These are phyloP conservation scores for Francoa sonchifolia DNA, from an alignment of 441 rosid species.

Conservation along the genomic window DNA sequence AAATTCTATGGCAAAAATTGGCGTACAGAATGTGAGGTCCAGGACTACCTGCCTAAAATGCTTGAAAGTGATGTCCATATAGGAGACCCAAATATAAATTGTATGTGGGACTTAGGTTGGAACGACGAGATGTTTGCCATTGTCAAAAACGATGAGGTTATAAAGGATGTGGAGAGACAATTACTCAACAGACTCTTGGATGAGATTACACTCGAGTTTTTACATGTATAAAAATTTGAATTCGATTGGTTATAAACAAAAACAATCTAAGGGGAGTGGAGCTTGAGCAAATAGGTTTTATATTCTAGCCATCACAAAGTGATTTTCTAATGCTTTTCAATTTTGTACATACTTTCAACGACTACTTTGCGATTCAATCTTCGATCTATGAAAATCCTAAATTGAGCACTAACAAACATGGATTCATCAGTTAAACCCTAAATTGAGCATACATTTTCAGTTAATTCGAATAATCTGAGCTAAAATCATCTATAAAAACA, in stretches of 20 bases:
- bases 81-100: slow-evolving; percentile 47
- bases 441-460: too few species aligned
- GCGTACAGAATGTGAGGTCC: slow-evolving; percentile 23
- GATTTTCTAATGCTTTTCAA: too few species aligned
- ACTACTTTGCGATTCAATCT: too few species aligned
- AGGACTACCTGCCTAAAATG: slow-evolving; percentile 55
- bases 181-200: slow-evolving; percentile 46
- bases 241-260: background rate
- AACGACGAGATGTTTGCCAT: slow-evolving; percentile 27
- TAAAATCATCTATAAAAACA: too few species aligned
- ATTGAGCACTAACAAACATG: too few species aligned
- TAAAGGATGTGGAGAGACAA: slow-evolving; percentile 52
- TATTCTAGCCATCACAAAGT: too few species aligned
- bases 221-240: background rate
- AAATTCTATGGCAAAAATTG: slow-evolving; percentile 39
- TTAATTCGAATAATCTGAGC: too few species aligned
- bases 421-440: too few species aligned
- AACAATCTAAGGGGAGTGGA: background rate
- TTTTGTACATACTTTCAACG: too few species aligned
- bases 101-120: slow-evolving; percentile 91
- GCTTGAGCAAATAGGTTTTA: too few species aligned
- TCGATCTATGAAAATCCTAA: too few species aligned
- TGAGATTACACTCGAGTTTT: slow-evolving; percentile 45
- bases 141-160: slow-evolving; percentile 49
- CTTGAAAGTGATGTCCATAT: slow-evolving; percentile 44